Evolutionary conservation across 495 filamentous ascomycete genomes (phyloP), one percentile per base, ranked within the genome.

Genomic region (Aspergillus coremiiformis): DNA sequence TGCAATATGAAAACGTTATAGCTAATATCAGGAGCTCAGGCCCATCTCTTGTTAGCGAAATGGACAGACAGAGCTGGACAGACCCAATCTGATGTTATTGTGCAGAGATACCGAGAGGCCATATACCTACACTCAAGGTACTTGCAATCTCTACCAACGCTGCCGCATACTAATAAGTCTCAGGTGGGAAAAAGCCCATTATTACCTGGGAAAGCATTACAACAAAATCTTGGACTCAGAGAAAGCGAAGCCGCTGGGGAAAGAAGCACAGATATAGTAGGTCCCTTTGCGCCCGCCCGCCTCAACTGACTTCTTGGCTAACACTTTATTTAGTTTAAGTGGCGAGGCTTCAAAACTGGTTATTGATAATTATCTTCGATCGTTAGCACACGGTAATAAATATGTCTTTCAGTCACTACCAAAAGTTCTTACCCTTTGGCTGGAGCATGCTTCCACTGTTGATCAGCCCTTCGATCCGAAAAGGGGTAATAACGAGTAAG

Each of bases 181-280:
- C 41, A 84, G 81, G 54, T 99, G 91, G 90, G 94, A 99, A 59
- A 96, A 95, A 69, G 91, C 87, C 0, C 88, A 96, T 65, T 97
- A 96, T 66, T 95, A 96, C 67, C 78, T 99, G 15, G 93, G 93
- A 11, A 92, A 91, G 51, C 88, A 97, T 67, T 99, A 97, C 75
- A 95, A 96, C 64, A 99, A 96, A 63, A 78, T 97, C 14, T 75
- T 95, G 17, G 91, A 97, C 58, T 86, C 87, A 0, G 89, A 97
- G 62, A 92, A 87, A 63, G 74, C 76, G 8, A 80, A 95, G 39
- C 82, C 84, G 8, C 75, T 80, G 30, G 78, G 80, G 12, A 89
- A 81, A 58, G 80, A 84, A 61, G 77, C 74, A 22, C 64, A 74
- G 21, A 66, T 71, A 23, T 85, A 77, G 72, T 75, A 59, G 55